These are phyloP conservation scores for Erysimum cheiranthoides DNA, from an alignment of 345 rosid species.

Conservation along the genomic window DNA sequence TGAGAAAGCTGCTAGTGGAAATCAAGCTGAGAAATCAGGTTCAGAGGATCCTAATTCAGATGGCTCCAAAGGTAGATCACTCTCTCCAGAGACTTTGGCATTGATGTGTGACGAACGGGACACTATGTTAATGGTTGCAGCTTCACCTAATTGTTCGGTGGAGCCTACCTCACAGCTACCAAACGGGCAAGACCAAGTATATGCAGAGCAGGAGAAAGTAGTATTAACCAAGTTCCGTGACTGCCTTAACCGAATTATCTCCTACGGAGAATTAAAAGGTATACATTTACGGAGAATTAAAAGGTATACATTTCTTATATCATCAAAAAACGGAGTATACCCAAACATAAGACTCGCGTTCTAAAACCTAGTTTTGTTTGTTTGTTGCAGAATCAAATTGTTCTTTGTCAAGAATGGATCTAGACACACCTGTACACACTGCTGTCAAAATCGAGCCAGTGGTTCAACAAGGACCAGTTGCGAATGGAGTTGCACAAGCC, in stretches of 20 bases:
- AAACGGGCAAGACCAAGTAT: conserved; percentile 61
- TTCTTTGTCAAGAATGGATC: conserved; percentile 41
- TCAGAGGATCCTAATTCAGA: conserved; percentile 59
- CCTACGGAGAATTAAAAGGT: conserved; percentile 85
- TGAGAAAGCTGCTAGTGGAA: conserved; percentile 60
- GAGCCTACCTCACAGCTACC: conserved; percentile 61
- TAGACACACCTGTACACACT: conserved; percentile 28
- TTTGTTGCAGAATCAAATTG: conserved; percentile 45
- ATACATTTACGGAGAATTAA: conserved; percentile 65
- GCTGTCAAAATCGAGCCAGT: conserved; percentile 36
- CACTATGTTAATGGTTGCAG: conserved; percentile 72
- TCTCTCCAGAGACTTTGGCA: conserved; percentile 96
- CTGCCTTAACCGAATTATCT: conserved; percentile 84
- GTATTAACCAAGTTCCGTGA: conserved; percentile 82
- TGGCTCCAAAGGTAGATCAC: conserved; percentile 67
- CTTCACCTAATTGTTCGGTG: conserved; percentile 71
- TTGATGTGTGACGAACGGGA: conserved; percentile 99
- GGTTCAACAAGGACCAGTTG: conserved; percentile 39
- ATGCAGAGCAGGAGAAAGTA: conserved; percentile 82
- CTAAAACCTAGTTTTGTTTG: conserved; percentile 25
- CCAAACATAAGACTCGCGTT: conserved; percentile 21
- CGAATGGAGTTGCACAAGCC: conserved; percentile 42
- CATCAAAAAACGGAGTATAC: conserved; percentile 1
- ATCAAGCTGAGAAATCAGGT: conserved; percentile 56
- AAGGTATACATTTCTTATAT: conserved; percentile 51